Conservation (phyloP, 2,329 filamentous ascomycete genomes). For the Aspergillus neoniger region DNA sequence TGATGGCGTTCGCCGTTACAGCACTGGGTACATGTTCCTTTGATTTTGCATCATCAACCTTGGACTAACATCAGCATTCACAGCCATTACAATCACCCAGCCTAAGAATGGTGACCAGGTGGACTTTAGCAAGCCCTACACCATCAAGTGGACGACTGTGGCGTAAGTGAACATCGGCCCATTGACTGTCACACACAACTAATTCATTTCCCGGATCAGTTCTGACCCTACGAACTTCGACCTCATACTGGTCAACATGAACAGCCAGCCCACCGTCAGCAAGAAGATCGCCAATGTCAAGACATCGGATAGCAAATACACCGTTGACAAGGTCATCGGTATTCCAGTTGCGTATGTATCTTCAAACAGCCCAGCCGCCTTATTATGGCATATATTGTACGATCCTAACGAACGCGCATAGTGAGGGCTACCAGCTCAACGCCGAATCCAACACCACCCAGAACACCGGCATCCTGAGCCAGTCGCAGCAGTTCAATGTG, state of each 20-base stretch:
- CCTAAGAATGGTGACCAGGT: slow-evolving; percentile 36
- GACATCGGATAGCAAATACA: slow-evolving; percentile 38
- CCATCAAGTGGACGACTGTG: slow-evolving; percentile 44
- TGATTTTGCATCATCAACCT: background rate
- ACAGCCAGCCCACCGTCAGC: slow-evolving; percentile 36
- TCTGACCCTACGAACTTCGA: slow-evolving; percentile 45
- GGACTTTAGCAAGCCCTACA: slow-evolving; percentile 40
- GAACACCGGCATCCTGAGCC: slow-evolving; percentile 46
- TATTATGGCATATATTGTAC: background rate
- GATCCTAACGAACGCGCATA: slow-evolving; percentile 17
- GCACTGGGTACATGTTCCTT: slow-evolving; percentile 29
- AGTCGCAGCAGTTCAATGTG: slow-evolving; percentile 37
- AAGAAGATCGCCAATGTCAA: slow-evolving; percentile 41
- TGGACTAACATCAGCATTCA: background rate
- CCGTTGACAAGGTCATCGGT: slow-evolving; percentile 34
- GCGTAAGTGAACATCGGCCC: slow-evolving; percentile 25
- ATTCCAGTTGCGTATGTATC: slow-evolving; percentile 28
- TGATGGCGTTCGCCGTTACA: slow-evolving; percentile 33
- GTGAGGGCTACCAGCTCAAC: slow-evolving; percentile 47
- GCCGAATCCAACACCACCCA: slow-evolving; percentile 35
- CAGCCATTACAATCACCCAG: slow-evolving; percentile 38
- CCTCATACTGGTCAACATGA: slow-evolving; percentile 47
- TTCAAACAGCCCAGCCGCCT: background rate
- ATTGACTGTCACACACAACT: background rate
- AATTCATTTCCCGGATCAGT: slow-evolving; percentile 21